These are phyloP conservation scores for Lycium barbarum DNA, from an alignment of 257 asterid genomes.

Conservation along the genomic window DNA sequence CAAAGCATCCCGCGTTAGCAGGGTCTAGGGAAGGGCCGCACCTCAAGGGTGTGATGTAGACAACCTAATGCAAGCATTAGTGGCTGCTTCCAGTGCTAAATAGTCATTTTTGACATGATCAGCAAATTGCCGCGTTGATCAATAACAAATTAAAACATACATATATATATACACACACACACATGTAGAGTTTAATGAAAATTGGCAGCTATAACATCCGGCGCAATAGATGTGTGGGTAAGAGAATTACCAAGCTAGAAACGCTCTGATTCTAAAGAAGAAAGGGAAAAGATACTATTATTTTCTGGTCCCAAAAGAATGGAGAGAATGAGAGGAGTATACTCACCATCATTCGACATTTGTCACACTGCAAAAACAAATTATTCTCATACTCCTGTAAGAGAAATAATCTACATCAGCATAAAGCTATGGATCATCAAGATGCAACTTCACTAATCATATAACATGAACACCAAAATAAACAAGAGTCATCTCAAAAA, in stretches of 20 bases:
- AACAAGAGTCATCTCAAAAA: constrained; percentile 34
- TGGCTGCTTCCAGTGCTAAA: too few relatives aligned
- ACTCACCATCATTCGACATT: constrained; percentile 98
- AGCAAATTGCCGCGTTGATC: neutral
- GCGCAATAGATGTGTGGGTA: constrained; percentile 8
- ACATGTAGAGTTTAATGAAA: neutral
- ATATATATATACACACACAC: too few relatives aligned
- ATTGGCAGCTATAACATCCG: neutral
- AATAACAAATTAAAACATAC: neutral
- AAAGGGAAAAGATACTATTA: neutral
- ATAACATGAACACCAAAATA: constrained; percentile 25
- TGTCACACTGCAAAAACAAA: constrained; percentile 98
- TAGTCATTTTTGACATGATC: neutral
- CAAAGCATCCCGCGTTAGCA: too few relatives aligned
- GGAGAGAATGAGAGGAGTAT: constrained; percentile 34
- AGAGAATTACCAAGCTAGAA: constrained; percentile 8
- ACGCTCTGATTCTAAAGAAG: neutral
- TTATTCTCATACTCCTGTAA: constrained; percentile 96
- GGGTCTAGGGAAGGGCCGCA: too few relatives aligned
- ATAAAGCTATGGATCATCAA: neutral
- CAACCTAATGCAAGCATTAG: too few relatives aligned
- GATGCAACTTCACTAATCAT: neutral
- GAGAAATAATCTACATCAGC: constrained; percentile 41
- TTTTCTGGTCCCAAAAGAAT: constrained; percentile 10
- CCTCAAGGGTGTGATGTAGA: too few relatives aligned